These are phyloP conservation scores for Ensete ventricosum DNA, from an alignment of 176 grass and related monocot species.

Conservation along the genomic window DNA sequence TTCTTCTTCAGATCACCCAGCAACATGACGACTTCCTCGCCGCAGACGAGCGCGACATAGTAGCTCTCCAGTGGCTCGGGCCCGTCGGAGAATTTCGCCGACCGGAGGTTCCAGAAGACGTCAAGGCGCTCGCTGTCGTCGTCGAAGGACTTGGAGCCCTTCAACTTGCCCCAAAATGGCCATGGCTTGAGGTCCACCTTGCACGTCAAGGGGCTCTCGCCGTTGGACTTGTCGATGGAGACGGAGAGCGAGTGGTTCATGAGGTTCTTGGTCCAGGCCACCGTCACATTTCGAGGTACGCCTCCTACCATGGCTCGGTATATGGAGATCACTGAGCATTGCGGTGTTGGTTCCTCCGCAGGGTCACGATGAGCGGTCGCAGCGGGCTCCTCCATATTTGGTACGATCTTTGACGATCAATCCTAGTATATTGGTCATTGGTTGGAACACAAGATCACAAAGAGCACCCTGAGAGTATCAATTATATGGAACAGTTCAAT, in stretches of 20 bases:
- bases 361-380: background rate
- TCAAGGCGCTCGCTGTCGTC: conserved; percentile 40
- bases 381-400: background rate
- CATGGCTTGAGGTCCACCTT: conserved; percentile 85
- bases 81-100: conserved; percentile 54
- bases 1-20: conserved; percentile 69
- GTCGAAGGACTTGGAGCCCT: conserved; percentile 55
- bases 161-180: conserved; percentile 76
- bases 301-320: conserved; percentile 53
- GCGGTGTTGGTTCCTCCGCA: conserved; percentile 16
- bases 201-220: conserved; percentile 25
- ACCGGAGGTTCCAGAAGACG: conserved; percentile 78
- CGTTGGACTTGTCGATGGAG: conserved; percentile 35
- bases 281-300: conserved; percentile 36
- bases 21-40: conserved; percentile 54
- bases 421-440: background rate
- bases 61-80: conserved; percentile 59
- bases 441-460: background rate
- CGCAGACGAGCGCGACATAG: conserved; percentile 54
- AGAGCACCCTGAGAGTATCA: background rate
- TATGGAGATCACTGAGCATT: conserved; percentile 52
- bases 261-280: conserved; percentile 60
- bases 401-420: background rate
- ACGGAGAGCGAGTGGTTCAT: conserved; percentile 83
- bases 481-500: too few species aligned